Evolutionary conservation across 2,329 filamentous ascomycete genomes (phyloP).

Genomic region (Penicillium sp.): DNA sequence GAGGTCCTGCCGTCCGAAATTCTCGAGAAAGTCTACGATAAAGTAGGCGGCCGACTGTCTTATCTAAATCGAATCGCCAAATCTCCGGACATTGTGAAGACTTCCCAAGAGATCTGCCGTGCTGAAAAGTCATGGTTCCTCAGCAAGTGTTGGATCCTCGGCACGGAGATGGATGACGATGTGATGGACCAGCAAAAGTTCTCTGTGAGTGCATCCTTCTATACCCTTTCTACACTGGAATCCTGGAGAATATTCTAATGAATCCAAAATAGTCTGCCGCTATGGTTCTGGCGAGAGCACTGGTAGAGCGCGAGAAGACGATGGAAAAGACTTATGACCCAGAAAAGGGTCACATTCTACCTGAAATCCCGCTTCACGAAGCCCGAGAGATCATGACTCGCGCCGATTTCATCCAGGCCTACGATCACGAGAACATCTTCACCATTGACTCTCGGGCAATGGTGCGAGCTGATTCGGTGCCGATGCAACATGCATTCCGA

Average conservation of each 20-base stretch:
- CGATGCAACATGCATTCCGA: constrained; percentile 89
- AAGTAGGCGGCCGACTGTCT: constrained; percentile 78
- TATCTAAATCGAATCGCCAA: constrained; percentile 90
- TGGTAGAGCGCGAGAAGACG: constrained; percentile 73
- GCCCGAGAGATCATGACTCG: constrained; percentile 92
- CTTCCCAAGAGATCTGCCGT: constrained; percentile 66
- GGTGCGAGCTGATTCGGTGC: constrained; percentile 87
- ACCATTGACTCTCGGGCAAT: constrained; percentile 82
- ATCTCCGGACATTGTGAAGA: constrained; percentile 68
- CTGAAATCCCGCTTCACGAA: constrained; percentile 72
- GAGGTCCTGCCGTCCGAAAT: constrained; percentile 50
- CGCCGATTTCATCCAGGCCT: constrained; percentile 84
- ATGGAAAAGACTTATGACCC: constrained; percentile 59
- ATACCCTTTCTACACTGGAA: not conserved
- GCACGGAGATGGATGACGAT: constrained; percentile 81
- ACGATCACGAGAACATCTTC: constrained; percentile 92
- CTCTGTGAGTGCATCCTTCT: constrained; percentile 56
- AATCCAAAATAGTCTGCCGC: constrained; percentile 62
- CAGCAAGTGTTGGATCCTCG: constrained; percentile 72
- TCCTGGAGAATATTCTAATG: constrained; percentile 15
- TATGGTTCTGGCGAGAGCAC: constrained; percentile 84
- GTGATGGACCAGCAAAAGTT: constrained; percentile 98
- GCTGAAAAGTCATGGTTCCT: constrained; percentile 73
- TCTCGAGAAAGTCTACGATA: constrained; percentile 74
- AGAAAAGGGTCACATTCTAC: constrained; percentile 65